Evolutionary conservation across 176 grass and related monocot species (phyloP).

Genomic region (Guadua angustifolia): DNA sequence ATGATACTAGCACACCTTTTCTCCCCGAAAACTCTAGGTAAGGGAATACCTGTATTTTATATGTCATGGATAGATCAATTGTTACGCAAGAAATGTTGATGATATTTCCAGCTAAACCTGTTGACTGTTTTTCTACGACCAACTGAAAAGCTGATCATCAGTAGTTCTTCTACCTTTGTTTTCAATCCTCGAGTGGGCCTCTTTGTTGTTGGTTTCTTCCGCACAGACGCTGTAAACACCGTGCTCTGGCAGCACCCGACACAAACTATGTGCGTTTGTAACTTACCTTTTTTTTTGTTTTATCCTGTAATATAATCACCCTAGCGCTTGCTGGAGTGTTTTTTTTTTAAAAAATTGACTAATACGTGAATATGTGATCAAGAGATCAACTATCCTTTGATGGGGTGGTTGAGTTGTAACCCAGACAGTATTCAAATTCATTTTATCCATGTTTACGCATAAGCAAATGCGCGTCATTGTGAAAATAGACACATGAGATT

Average conservation of each 20-base stretch:
- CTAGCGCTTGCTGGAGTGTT: too few species aligned
- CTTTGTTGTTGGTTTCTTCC: too few species aligned
- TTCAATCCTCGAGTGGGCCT: too few species aligned
- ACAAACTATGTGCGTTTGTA: too few species aligned
- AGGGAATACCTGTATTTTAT: background rate
- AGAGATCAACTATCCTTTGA: background rate
- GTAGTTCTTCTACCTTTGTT: too few species aligned
- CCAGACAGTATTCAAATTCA: background rate
- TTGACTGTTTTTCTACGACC: background rate
- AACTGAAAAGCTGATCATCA: too few species aligned
- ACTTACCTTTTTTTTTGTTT: too few species aligned
- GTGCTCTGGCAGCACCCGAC: too few species aligned
- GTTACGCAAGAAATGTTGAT: background rate
- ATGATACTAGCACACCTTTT: background rate
- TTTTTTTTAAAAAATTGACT: background rate
- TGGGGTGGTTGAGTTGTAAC: background rate
- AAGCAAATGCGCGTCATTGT: background rate
- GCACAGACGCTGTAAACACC: too few species aligned
- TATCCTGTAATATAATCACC: too few species aligned
- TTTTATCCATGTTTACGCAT: background rate
- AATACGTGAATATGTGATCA: background rate
- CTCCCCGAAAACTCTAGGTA: too few species aligned
- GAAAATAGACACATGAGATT: background rate
- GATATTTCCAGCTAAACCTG: background rate
- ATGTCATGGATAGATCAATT: background rate